Percentiles rank a stretch among this genome's conserved stretches.
Conservation (phyloP, 176 grass and related monocot species). For the Areca catechu region DNA sequence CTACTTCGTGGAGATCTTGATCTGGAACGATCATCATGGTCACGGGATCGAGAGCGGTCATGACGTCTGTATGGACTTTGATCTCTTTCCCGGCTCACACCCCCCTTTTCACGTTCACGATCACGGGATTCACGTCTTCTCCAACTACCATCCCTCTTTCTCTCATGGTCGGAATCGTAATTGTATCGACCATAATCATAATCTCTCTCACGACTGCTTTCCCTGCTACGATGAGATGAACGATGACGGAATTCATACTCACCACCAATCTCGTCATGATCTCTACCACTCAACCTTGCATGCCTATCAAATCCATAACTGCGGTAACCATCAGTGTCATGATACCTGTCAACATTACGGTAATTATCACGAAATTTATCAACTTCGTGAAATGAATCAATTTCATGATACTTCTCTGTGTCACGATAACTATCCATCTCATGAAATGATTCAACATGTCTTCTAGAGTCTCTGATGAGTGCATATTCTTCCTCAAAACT, state of each 20-base stretch:
- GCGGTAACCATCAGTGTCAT: slow-evolving; percentile 49
- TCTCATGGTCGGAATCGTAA: slow-evolving; percentile 64
- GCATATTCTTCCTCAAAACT: slow-evolving; percentile 62
- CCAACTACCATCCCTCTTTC: slow-evolving; percentile 54
- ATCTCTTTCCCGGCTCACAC: slow-evolving; percentile 58
- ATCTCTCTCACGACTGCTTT: slow-evolving; percentile 59
- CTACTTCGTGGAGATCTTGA: slow-evolving; percentile 64
- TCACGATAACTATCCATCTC: slow-evolving; percentile 24
- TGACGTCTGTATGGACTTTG: slow-evolving; percentile 47
- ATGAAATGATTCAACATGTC: slow-evolving; percentile 29
- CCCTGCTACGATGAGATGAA: slow-evolving; percentile 47
- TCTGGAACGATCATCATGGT: slow-evolving; percentile 40
- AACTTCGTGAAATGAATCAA: slow-evolving; percentile 39
- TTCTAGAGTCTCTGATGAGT: slow-evolving; percentile 59
- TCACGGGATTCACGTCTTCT: slow-evolving; percentile 50
- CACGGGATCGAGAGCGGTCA: slow-evolving; percentile 47
- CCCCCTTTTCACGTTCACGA: slow-evolving; percentile 48
- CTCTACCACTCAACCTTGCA: slow-evolving; percentile 67
- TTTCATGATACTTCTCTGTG: slow-evolving; percentile 37
- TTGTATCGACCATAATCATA: slow-evolving; percentile 44
- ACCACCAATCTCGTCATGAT: slow-evolving; percentile 37
- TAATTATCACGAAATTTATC: slow-evolving; percentile 48
- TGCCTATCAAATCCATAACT: slow-evolving; percentile 76
- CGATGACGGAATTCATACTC: slow-evolving; percentile 45
- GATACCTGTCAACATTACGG: slow-evolving; percentile 39